Base-by-base conservation (phyloP, 148 eudicot species). In the Rhododendron molle region DNA sequence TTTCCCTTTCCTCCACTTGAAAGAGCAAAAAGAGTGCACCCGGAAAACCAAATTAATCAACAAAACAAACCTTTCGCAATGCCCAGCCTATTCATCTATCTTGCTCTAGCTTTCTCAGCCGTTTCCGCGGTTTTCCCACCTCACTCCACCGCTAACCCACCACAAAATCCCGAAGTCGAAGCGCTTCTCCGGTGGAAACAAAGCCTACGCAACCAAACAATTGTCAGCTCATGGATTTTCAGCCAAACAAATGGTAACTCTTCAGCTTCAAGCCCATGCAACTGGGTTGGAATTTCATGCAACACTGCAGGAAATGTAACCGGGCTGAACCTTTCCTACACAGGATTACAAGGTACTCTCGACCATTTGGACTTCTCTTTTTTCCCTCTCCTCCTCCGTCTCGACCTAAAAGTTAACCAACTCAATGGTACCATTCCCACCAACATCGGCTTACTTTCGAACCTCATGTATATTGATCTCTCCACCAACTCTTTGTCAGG, bases 171-270 rank as follows among this genome's bases (percentile, higher is more conserved):
- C 71, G 30, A 62, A 6, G 32, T 15, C 8, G 58, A 79, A 26
- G 81, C 60, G 30, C 81, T 79, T 79, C 81, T 79, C 81, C 44
- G 50, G 50, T 79, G 81, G 81, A 79, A 79, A 47, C 32, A 79
- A 79, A 79, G 81, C 28, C 56, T 79, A 4, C 9, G 18, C 16
- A 79, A 79, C 81, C 36, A 79, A 5, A 21, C 81, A 23, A 79
- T 79, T 9, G n/a, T 79, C 81, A 79, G 23, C 32, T 79, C 81
- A 5, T 79, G 82, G 82, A 34, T 79, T n/a, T 28, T 54, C 62
- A 14, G 5, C 30, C 34, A 49, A 79, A 5, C 28, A 4, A 26
- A 11, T 65, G 72, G 32, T 3, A 65, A 65, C 72, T n/a, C 72
- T 65, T 46, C 58, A 11, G 36, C 36, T 28, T 49, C 21, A 28